These are phyloP conservation scores for Hamamelis virginiana DNA, from an alignment of 164 flowering plant genomes.

Conservation along the genomic window DNA sequence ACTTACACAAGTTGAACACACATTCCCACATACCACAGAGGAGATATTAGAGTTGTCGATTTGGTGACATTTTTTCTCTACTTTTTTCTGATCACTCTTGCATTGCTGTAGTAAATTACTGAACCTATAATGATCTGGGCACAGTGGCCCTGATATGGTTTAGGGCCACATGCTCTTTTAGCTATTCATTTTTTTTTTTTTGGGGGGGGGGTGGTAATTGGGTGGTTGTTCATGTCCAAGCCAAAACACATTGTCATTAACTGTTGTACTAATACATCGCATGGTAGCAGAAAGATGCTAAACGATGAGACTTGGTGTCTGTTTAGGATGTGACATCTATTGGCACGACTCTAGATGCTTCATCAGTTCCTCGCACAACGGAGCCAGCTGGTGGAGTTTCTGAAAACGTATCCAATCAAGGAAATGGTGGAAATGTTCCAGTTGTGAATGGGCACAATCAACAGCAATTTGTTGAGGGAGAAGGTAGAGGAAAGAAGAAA, in stretches of 20 bases:
- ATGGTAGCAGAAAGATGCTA: conserved; percentile 2
- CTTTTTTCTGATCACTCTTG: too few relatives aligned
- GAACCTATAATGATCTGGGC: too few relatives aligned
- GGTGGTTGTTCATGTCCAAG: too few relatives aligned
- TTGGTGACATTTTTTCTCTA: too few relatives aligned
- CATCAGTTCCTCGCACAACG: conserved; percentile 21
- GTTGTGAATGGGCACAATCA: conserved; percentile 39
- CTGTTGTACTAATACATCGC: background rate
- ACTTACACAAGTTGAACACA: too few relatives aligned
- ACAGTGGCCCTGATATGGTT: background rate
- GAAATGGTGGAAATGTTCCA: conserved; percentile 27
- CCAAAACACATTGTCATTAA: background rate
- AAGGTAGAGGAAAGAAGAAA: conserved; percentile 73
- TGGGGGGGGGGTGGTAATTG: background rate
- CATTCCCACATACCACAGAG: too few relatives aligned
- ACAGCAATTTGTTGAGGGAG: conserved; percentile 45
- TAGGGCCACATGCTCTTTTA: background rate
- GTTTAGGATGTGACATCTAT: conserved; percentile 39
- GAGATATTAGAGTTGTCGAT: too few relatives aligned
- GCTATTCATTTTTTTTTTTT: background rate
- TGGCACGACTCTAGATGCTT: conserved; percentile 23
- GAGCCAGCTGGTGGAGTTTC: conserved; percentile 22
- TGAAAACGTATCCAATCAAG: conserved; percentile 28
- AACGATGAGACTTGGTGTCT: conserved; percentile 12
- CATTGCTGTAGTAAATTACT: too few relatives aligned